These are phyloP conservation scores for Kazachstania martiniae DNA, from an alignment of 805 yeast genomes.

Conservation along the genomic window DNA sequence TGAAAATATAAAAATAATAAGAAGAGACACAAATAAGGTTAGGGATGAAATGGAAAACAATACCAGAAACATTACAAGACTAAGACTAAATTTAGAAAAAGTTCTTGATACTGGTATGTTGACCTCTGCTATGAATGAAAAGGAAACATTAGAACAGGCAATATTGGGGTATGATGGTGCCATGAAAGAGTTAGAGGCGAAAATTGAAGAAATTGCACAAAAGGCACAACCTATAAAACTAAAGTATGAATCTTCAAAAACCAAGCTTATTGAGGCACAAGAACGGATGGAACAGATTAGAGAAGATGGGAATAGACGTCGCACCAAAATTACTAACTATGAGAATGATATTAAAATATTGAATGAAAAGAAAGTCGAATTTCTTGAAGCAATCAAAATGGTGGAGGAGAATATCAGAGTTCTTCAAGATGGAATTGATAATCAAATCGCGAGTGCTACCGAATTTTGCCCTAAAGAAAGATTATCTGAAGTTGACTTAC, in stretches of 20 bases:
- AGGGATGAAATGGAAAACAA: slow-evolving; percentile 20
- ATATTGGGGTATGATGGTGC: slow-evolving; percentile 18
- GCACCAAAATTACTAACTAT: slow-evolving; percentile 13
- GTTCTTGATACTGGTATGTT: slow-evolving; percentile 23
- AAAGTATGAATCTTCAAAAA: slow-evolving; percentile 11
- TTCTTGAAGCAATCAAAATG: slow-evolving; percentile 8
- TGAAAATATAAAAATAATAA: slow-evolving; percentile 4
- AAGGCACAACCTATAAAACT: slow-evolving; percentile 12
- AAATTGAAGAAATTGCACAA: slow-evolving; percentile 12
- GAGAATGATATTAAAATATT: slow-evolving; percentile 19
- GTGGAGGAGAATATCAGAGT: slow-evolving; percentile 19
- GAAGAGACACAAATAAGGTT: slow-evolving; percentile 26
- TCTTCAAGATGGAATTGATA: slow-evolving; percentile 22
- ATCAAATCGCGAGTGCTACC: slow-evolving; percentile 24
- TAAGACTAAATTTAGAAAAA: slow-evolving; percentile 17
- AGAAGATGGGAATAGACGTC: slow-evolving; percentile 9
- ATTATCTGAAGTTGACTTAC: slow-evolving; percentile 30
- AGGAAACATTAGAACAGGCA: slow-evolving; percentile 16
- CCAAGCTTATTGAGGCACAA: slow-evolving; percentile 4
- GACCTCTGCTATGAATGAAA: slow-evolving; percentile 16
- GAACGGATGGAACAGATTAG: slow-evolving; percentile 9
- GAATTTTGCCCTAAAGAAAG: slow-evolving; percentile 39
- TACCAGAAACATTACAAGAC: slow-evolving; percentile 15
- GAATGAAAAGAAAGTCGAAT: slow-evolving; percentile 12
- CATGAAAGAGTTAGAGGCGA: slow-evolving; percentile 16